phyloP scores from a whole-genome alignment of 495 filamentous ascomycete genomes.

The Apiosordaria backusii region DNA sequence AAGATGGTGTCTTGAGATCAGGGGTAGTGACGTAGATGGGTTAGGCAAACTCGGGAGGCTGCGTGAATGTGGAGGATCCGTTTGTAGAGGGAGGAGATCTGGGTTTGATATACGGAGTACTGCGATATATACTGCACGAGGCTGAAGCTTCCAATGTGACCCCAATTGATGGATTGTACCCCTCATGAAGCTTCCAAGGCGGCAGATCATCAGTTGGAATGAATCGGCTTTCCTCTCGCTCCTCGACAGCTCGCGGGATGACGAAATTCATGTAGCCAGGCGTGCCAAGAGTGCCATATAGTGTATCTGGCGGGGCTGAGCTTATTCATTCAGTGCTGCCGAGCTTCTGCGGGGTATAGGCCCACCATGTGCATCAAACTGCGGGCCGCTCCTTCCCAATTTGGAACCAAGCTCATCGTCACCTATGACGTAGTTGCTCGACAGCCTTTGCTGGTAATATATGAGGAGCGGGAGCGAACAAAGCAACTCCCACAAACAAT shows the following conservation, averaged over 20 bases:
- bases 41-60: not conserved
- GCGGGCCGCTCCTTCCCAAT: constrained; percentile 5
- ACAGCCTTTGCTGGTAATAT: not conserved
- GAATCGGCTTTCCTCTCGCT: not conserved
- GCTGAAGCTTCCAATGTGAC: not conserved
- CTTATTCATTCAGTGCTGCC: not conserved
- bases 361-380: not conserved
- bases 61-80: not conserved
- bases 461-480: constrained; percentile 6
- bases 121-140: no score
- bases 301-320: not conserved
- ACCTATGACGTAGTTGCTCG: constrained; percentile 28
- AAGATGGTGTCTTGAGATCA: not conserved
- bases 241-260: not conserved
- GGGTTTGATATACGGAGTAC: not conserved
- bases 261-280: not conserved
- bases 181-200: not conserved
- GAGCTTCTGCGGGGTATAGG: not conserved
- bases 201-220: not conserved
- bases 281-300: not conserved
- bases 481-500: not conserved
- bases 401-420: constrained; percentile 23
- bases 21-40: not conserved
- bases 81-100: not conserved
- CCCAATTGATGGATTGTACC: no score